Conservation (phyloP, 2,329 filamentous ascomycete species). For the Cryphonectria parasitica region DNA sequence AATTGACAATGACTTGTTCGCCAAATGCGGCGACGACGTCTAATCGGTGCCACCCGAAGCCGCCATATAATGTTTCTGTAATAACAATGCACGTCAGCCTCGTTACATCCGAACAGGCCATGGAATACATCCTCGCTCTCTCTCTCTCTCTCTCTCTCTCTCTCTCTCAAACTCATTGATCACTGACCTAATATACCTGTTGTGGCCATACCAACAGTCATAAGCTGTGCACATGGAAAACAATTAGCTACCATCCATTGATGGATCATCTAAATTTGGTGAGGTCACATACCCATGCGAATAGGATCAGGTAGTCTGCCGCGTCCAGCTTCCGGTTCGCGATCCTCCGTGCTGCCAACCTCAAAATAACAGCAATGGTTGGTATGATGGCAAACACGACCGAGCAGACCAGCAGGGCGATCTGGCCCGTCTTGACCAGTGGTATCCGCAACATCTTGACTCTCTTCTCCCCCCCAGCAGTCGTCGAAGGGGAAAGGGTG, state of each 20-base stretch:
- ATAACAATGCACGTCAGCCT: neutral
- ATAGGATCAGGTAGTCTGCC: constrained; percentile 15
- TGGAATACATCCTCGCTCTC: too few relatives aligned
- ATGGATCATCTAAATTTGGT: too few relatives aligned
- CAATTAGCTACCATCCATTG: neutral
- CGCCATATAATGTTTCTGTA: constrained; percentile 18
- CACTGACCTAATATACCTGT: constrained; percentile 14
- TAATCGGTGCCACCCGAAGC: constrained; percentile 21
- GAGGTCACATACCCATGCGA: constrained; percentile 15
- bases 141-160: neutral
- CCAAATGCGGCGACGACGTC: constrained; percentile 10
- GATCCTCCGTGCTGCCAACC: constrained; percentile 17
- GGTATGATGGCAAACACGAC: constrained; percentile 19
- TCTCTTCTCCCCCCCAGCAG: neutral
- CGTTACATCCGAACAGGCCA: neutral
- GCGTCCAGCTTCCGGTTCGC: constrained; percentile 21
- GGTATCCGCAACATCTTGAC: constrained; percentile 11
- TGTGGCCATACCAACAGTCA: constrained; percentile 13
- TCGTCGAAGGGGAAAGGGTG: too few relatives aligned
- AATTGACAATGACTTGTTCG: constrained; percentile 14
- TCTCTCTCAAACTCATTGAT: neutral
- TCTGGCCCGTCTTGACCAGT: constrained; percentile 12
- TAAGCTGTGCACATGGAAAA: neutral
- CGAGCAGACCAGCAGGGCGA: constrained; percentile 15
- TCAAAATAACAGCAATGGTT: constrained; percentile 15